Conservation (phyloP, 345 rosid genomes). For the Clausena lansium region DNA sequence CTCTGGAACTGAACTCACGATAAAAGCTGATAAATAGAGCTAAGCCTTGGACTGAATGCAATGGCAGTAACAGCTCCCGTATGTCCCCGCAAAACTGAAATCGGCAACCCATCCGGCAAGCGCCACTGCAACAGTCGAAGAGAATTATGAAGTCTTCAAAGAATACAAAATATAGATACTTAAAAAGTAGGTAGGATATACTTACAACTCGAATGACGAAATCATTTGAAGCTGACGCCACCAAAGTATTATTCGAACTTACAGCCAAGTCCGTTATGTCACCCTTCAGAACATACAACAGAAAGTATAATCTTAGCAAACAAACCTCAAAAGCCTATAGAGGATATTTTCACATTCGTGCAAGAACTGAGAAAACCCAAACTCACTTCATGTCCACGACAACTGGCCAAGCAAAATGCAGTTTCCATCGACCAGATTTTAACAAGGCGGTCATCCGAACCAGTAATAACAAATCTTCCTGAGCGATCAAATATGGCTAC, state of each 20-base stretch:
- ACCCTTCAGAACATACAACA: constrained; percentile 52
- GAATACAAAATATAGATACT: constrained; percentile 11
- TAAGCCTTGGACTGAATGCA: constrained; percentile 92
- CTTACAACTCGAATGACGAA: constrained; percentile 95
- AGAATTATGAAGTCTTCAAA: constrained; percentile 15
- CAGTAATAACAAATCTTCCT: constrained; percentile 96
- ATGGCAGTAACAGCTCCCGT: constrained; percentile 96
- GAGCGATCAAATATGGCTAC: constrained; percentile 94
- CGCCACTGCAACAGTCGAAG: constrained; percentile 76
- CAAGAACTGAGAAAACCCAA: constrained; percentile 20
- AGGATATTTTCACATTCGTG: constrained; percentile 13
- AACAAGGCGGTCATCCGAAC: constrained; percentile 98
- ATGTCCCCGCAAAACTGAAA: constrained; percentile 92
- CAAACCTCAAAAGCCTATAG: constrained; percentile 14
- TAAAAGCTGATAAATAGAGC: constrained; percentile 78
- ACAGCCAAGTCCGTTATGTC: constrained; percentile 99
- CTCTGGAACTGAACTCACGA: constrained; percentile 63
- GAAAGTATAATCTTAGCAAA: constrained; percentile 4
- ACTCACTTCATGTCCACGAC: constrained; percentile 99
- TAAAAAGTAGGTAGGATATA: constrained; percentile 22
- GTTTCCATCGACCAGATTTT: constrained; percentile 99
- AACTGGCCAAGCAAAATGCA: constrained; percentile 98
- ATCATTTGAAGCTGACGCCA: constrained; percentile 98
- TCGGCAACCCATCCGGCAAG: constrained; percentile 92
- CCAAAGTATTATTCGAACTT: constrained; percentile 87